Conservation (phyloP, 2,329 filamentous ascomycete genomes). For the Trichophyton schoenleinii region DNA sequence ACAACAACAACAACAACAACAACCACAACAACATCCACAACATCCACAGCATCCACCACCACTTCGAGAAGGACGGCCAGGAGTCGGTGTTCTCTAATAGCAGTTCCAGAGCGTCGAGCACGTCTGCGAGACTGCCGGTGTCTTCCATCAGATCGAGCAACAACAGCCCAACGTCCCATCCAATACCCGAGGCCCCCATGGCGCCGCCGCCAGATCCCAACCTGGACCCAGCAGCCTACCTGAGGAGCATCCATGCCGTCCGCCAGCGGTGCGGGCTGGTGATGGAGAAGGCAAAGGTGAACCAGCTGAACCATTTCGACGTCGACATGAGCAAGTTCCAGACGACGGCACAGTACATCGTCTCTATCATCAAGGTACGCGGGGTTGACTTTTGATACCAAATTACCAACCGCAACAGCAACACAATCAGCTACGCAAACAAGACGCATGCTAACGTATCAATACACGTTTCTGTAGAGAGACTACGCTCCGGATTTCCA, state of each 20-base stretch:
- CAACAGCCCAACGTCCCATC: constrained; percentile 35
- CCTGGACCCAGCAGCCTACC: constrained; percentile 77
- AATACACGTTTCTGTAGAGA: constrained; percentile 30
- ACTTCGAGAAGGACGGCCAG: constrained; percentile 25
- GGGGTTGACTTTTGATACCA: neutral
- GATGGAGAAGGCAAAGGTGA: constrained; percentile 61
- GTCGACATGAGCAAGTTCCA: constrained; percentile 76
- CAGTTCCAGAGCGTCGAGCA: constrained; percentile 33
- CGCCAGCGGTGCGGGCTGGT: constrained; percentile 65
- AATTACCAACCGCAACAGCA: no score
- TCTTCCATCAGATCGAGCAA: constrained; percentile 24
- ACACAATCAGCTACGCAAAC: no score
- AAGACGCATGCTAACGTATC: constrained; percentile 6
- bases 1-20: neutral
- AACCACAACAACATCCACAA: no score
- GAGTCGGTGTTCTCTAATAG: constrained; percentile 31
- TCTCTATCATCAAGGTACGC: constrained; percentile 82
- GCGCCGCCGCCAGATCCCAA: constrained; percentile 77
- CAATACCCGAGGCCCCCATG: constrained; percentile 59
- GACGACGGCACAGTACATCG: constrained; percentile 73
- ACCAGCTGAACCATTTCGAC: constrained; percentile 72
- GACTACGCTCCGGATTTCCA: constrained; percentile 57
- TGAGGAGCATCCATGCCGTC: constrained; percentile 79
- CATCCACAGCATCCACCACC: constrained; percentile 3
- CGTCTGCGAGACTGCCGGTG: constrained; percentile 39